Percentiles rank a stretch among this genome's conserved stretches.
phyloP scores from a whole-genome alignment of 108 stramenopile genomes.

The Conticribra weissflogii region DNA sequence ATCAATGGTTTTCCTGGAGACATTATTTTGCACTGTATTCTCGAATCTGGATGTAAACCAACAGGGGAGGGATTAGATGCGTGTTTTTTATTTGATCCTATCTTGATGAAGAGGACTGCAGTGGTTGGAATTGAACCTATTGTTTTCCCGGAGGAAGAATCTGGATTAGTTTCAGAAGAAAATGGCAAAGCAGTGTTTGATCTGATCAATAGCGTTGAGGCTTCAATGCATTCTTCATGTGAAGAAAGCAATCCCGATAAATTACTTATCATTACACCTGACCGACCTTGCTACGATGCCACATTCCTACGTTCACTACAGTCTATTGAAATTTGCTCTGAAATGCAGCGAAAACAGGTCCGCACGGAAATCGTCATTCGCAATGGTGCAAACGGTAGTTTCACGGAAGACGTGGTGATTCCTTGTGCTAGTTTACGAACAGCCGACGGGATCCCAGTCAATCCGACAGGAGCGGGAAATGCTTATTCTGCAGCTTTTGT shows the following conservation, averaged over 20 bases:
- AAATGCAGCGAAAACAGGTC: background rate
- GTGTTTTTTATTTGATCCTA: constrained; percentile 32
- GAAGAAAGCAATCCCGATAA: constrained; percentile 1
- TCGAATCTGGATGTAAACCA: constrained; percentile 44
- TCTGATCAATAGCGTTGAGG: constrained; percentile 14
- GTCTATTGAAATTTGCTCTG: background rate
- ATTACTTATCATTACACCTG: constrained; percentile 25
- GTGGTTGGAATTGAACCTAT: constrained; percentile 59
- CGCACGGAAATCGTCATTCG: constrained; percentile 33
- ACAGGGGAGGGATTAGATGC: constrained; percentile 53
- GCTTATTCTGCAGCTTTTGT: constrained; percentile 53
- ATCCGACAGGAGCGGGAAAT: constrained; percentile 70
- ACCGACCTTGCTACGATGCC: constrained; percentile 35
- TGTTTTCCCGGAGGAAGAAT: constrained; percentile 47
- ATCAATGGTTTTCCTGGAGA: background rate
- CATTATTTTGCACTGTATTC: constrained; percentile 47
- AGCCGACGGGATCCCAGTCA: constrained; percentile 37
- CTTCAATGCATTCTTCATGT: background rate
- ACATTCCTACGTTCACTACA: constrained; percentile 3
- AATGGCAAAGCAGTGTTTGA: constrained; percentile 16
- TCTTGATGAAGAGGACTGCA: constrained; percentile 30
- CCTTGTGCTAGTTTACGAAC: constrained; percentile 52
- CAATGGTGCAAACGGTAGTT: constrained; percentile 48
- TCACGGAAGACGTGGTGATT: constrained; percentile 15
- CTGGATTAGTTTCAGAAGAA: constrained; percentile 18